Conservation (phyloP, 441 rosid genomes). For the Pelargonium cotyledonis region DNA sequence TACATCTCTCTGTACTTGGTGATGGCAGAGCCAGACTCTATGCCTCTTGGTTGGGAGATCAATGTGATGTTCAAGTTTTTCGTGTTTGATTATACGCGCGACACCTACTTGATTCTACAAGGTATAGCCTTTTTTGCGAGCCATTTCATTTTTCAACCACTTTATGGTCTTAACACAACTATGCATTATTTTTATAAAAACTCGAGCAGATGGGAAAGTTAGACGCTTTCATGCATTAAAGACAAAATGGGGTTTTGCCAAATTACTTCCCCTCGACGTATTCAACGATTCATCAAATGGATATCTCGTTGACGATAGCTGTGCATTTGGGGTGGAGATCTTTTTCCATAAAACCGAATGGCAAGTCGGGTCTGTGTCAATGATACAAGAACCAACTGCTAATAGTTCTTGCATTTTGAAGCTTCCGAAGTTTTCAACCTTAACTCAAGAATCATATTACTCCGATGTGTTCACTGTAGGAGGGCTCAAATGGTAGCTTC, state of each 20-base stretch:
- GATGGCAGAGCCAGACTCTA: no score
- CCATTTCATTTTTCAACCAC: no score
- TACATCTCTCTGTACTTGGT: neutral
- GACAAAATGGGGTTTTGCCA: neutral
- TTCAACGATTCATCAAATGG: neutral
- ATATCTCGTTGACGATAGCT: neutral
- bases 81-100: neutral
- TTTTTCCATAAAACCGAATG: neutral
- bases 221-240: neutral
- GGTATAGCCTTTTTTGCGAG: neutral
- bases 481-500: neutral
- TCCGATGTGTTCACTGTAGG: neutral
- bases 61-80: neutral
- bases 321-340: neutral
- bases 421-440: neutral
- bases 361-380: no score
- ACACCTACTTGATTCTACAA: neutral
- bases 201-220: neutral
- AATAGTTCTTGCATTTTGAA: neutral
- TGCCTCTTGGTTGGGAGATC: neutral
- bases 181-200: no score
- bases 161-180: no score
- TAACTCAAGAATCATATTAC: neutral
- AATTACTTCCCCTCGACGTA: neutral
- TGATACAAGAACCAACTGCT: no score